phyloP scores from a whole-genome alignment of 2,329 filamentous ascomycete genomes.

The Drechslerella coelobrocha region DNA sequence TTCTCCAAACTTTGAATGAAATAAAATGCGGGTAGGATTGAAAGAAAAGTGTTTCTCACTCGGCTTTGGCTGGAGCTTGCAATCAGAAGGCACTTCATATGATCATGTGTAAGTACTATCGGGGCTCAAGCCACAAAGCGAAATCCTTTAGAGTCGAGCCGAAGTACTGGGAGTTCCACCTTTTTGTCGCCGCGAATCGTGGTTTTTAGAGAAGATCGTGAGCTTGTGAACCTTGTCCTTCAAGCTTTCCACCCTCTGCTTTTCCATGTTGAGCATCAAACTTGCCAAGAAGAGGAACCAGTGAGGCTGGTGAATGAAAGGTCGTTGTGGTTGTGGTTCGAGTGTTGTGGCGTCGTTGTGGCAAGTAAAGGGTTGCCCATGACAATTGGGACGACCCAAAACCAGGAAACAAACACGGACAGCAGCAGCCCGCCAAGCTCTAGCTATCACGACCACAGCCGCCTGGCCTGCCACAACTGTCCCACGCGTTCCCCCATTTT shows the following conservation, averaged over 20 bases:
- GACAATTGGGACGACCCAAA: conserved; percentile 29
- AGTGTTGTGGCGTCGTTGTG: conserved; percentile 7
- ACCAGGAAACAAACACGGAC: conserved; percentile 11
- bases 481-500: conserved; percentile 17
- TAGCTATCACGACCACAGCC: conserved; percentile 7
- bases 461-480: background rate
- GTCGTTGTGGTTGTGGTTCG: background rate
- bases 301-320: background rate
- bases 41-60: too few relatives aligned
- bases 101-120: too few relatives aligned
- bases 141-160: conserved; percentile 6
- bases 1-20: too few relatives aligned
- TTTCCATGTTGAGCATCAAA: too few relatives aligned
- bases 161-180: too few relatives aligned
- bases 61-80: too few relatives aligned
- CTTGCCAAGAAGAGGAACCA: background rate
- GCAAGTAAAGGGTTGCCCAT: conserved; percentile 40
- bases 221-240: conserved; percentile 26
- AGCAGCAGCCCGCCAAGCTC: background rate
- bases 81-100: too few relatives aligned
- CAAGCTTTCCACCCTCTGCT: too few relatives aligned
- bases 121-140: conserved; percentile 22
- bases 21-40: too few relatives aligned
- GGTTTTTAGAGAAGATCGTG: conserved; percentile 32
- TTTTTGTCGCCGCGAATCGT: conserved; percentile 29